Percentiles rank a stretch among this genome's conserved stretches.
Evolutionary conservation across 2,329 filamentous ascomycete genomes (phyloP).

Genomic region (Penicillium palitans): DNA sequence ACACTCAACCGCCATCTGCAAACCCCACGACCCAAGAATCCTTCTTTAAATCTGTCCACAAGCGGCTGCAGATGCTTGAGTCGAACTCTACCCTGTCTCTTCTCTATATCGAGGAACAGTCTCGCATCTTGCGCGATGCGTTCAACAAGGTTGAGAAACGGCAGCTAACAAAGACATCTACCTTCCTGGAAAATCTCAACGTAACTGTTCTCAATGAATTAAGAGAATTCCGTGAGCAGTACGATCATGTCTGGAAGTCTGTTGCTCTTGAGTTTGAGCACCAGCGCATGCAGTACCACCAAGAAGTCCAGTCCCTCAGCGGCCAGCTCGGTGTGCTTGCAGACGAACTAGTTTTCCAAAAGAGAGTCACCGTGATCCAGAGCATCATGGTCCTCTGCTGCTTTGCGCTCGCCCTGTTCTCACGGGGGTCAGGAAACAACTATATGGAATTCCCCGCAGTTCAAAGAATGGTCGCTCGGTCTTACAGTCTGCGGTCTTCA

Average conservation of each 20-base stretch:
- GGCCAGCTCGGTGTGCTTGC: conserved; percentile 80
- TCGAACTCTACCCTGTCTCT: conserved; percentile 88
- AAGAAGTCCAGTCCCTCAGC: conserved; percentile 79
- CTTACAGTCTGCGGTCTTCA: conserved; percentile 45
- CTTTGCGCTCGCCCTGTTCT: conserved; percentile 82
- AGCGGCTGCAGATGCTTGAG: conserved; percentile 86
- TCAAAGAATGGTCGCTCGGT: conserved; percentile 49
- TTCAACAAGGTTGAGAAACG: conserved; percentile 84
- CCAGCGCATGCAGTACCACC: conserved; percentile 79
- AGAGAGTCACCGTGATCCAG: conserved; percentile 91
- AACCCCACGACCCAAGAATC: conserved; percentile 90
- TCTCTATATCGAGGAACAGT: conserved; percentile 96
- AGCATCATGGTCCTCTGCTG: conserved; percentile 83
- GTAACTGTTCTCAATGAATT: conserved; percentile 80
- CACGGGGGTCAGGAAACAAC: conserved; percentile 43
- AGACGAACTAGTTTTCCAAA: conserved; percentile 82
- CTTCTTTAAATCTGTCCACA: conserved; percentile 96
- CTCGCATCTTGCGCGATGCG: conserved; percentile 81
- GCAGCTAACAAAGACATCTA: conserved; percentile 78
- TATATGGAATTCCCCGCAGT: conserved; percentile 50
- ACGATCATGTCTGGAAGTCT: conserved; percentile 95
- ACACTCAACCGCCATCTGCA: conserved; percentile 53
- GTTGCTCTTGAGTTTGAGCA: conserved; percentile 89
- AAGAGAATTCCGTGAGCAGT: conserved; percentile 74
- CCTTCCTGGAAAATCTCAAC: conserved; percentile 83